These are phyloP conservation scores for Pugionium dolabratum DNA, from an alignment of 345 rosid species.

Conservation along the genomic window DNA sequence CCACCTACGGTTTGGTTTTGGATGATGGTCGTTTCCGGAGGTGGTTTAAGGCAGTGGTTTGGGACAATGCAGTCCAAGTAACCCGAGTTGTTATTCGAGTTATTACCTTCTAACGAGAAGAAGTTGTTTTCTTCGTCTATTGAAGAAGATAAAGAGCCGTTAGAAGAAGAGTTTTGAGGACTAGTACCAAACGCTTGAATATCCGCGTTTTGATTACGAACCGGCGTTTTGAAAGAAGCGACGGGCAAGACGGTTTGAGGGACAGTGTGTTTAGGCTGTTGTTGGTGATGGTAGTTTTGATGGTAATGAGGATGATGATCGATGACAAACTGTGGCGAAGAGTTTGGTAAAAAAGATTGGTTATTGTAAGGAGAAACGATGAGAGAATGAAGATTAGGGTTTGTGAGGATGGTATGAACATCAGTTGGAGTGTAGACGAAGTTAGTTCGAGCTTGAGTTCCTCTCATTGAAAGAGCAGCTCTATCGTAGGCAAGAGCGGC, in stretches of 20 bases:
- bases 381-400: slow-evolving; percentile 46
- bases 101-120: slow-evolving; percentile 39
- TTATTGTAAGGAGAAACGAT: slow-evolving; percentile 53
- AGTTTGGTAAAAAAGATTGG: slow-evolving; percentile 51
- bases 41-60: slow-evolving; percentile 80
- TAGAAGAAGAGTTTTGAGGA: slow-evolving; percentile 48
- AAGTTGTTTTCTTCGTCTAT: slow-evolving; percentile 49
- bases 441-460: slow-evolving; percentile 91
- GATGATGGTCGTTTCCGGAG: slow-evolving; percentile 41
- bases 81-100: slow-evolving; percentile 59
- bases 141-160: slow-evolving; percentile 38
- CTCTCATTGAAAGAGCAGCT: slow-evolving; percentile 97
- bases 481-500: slow-evolving; percentile 96
- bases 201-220: slow-evolving; percentile 31
- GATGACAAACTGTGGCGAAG: slow-evolving; percentile 42
- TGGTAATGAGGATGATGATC: slow-evolving; percentile 41
- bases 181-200: slow-evolving; percentile 33
- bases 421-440: slow-evolving; percentile 57
- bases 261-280: slow-evolving; percentile 29
- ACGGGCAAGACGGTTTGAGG: slow-evolving; percentile 28
- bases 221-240: slow-evolving; percentile 38
- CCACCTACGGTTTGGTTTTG: slow-evolving; percentile 24
- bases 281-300: slow-evolving; percentile 28
- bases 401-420: slow-evolving; percentile 44
- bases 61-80: slow-evolving; percentile 95